Percentiles rank a stretch among this genome's conserved stretches.
Evolutionary conservation across 2,329 filamentous ascomycete species (phyloP).

Genomic region (Dryadomyces sulphureus): DNA sequence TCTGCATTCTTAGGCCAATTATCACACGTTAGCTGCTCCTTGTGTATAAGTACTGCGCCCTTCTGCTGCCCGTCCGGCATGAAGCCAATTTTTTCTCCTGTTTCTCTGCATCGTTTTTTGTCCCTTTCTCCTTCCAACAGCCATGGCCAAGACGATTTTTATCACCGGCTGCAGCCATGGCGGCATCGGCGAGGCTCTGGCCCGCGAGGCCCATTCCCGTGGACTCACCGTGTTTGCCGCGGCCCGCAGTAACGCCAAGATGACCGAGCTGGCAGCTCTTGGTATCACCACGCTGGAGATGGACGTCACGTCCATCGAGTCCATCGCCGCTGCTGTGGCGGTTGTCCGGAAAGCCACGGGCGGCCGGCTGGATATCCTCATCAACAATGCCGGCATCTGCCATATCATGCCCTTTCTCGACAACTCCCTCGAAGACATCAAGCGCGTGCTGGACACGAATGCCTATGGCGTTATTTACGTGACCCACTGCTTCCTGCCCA

Average conservation of each 20-base stretch:
- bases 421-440: constrained; percentile 6
- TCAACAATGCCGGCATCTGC: constrained; percentile 13
- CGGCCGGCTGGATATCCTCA: constrained; percentile 8
- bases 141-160: constrained; percentile 13
- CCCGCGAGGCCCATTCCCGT: constrained; percentile 16
- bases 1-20: too few species aligned
- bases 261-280: constrained; percentile 12
- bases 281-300: constrained; percentile 13
- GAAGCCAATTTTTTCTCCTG: not conserved
- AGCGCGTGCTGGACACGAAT: constrained; percentile 9
- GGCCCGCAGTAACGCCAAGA: constrained; percentile 14
- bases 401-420: constrained; percentile 11
- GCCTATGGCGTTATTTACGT: constrained; percentile 12
- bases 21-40: too few species aligned
- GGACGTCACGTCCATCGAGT: constrained; percentile 13
- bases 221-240: constrained; percentile 19
- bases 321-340: constrained; percentile 12
- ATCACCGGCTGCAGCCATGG: constrained; percentile 20
- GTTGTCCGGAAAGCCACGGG: not conserved
- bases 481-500: constrained; percentile 18
- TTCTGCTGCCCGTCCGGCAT: too few species aligned
- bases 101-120: not conserved
- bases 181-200: constrained; percentile 18
- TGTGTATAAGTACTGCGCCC: too few species aligned
- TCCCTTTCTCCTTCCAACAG: not conserved